Evolutionary conservation across 1,284 basidiomycete species (phyloP).

Genomic region (Mrakiaceae sp.): DNA sequence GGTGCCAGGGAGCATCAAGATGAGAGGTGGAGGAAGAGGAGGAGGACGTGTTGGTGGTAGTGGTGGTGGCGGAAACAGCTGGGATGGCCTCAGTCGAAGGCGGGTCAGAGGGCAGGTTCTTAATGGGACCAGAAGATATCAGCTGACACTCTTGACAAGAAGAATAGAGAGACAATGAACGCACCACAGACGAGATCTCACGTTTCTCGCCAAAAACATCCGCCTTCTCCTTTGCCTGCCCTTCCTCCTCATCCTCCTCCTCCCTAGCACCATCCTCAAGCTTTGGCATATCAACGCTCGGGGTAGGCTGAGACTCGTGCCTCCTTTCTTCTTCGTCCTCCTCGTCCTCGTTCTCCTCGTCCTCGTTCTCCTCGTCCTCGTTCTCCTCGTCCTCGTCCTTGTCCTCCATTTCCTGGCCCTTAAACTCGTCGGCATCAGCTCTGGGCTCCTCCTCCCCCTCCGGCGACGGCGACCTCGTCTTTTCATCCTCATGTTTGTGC

Average conservation of each 20-base stretch:
- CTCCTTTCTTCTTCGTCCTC: too few species aligned
- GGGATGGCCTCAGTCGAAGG: not conserved
- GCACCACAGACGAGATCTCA: not conserved
- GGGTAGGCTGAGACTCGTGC: too few species aligned
- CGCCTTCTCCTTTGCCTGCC: constrained; percentile 6
- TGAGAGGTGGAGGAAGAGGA: not conserved
- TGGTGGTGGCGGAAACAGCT: not conserved
- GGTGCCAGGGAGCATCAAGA: not conserved
- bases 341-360: not conserved
- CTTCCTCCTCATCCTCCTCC: constrained; percentile 18
- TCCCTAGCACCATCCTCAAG: constrained; percentile 10
- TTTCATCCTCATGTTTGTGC: not conserved
- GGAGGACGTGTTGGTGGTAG: not conserved
- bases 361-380: constrained; percentile 20
- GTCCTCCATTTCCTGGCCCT: constrained; percentile 8
- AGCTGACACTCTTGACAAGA: too few species aligned
- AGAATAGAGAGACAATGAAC: not conserved
- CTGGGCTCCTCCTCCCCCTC: not conserved
- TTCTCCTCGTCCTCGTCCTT: constrained; percentile 30
- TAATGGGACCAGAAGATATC: not conserved
- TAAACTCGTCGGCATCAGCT: too few species aligned
- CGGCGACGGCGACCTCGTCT: not conserved
- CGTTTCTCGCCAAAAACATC: constrained; percentile 9
- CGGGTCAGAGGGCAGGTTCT: constrained; percentile 24
- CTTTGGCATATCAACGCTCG: not conserved